Conservation (phyloP, 2,329 filamentous ascomycete genomes). For the Calonectria pseudoturangicola region DNA sequence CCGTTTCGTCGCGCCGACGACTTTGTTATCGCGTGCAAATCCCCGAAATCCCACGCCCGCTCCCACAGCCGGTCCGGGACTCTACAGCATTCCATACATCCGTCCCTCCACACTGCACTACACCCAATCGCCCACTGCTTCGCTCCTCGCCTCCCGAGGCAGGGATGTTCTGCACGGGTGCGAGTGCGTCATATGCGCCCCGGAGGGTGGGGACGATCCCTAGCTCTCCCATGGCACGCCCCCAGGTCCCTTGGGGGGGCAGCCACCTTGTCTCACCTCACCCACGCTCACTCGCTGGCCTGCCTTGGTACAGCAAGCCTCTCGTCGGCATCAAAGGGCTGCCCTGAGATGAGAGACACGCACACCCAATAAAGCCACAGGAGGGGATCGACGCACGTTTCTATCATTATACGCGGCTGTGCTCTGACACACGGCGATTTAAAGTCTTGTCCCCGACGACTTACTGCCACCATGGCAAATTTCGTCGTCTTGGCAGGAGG, state of each 20-base stretch:
- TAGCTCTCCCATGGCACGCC: constrained; percentile 47
- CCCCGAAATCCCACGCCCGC: constrained; percentile 34
- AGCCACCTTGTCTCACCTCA: constrained; percentile 45
- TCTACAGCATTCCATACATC: constrained; percentile 46
- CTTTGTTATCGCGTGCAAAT: constrained; percentile 33
- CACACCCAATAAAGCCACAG: constrained; percentile 43
- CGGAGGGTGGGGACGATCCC: constrained; percentile 48
- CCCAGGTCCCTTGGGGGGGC: constrained; percentile 42
- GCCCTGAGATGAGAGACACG: constrained; percentile 36
- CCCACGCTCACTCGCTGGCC: constrained; percentile 45
- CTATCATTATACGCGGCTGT: constrained; percentile 39
- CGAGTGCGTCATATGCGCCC: constrained; percentile 56
- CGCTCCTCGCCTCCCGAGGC: constrained; percentile 48
- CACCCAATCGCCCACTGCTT: constrained; percentile 37
- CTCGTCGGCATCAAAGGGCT: constrained; percentile 6
- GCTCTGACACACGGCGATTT: constrained; percentile 34
- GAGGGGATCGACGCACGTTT: constrained; percentile 48
- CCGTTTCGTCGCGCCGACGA: constrained; percentile 36
- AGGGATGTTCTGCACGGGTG: constrained; percentile 49
- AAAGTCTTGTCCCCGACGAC: constrained; percentile 38
- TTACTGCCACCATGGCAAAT: constrained; percentile 30
- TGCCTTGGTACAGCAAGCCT: constrained; percentile 7
- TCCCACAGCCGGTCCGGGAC: constrained; percentile 48
- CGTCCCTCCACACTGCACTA: constrained; percentile 37
- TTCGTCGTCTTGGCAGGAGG: constrained; percentile 34